Base-by-base conservation (phyloP, 495 filamentous ascomycete genomes). In the Trichoderma erinaceum region DNA sequence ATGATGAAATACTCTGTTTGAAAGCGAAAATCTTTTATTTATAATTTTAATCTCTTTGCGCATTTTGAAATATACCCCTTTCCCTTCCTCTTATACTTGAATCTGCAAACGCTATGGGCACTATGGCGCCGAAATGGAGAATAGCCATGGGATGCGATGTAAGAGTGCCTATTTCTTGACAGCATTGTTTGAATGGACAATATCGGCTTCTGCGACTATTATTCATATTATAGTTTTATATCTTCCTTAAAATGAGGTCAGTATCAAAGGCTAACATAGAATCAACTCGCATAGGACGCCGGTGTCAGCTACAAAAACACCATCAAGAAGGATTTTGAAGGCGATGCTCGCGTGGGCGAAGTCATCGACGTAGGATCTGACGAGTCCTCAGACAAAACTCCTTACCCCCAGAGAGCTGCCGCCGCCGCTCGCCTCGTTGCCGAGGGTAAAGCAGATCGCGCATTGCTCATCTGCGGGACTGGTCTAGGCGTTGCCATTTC, bases 381-480 rank as follows among this genome's bases (percentile, higher is more conserved):
- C 61, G 71, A 71, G 16, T 71, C 82, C 56, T 76, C 81, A 64
- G 90, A 94, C 83, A 92, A 91, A 76, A 94, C 90, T 12, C 89
- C 90, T 50, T 96, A 96, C 75, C 91, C 92, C 3, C 89, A 92
- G 80, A 83, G 90, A 66, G 91, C 91, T 64, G 89, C 90, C 41
- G 83, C 83, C 64, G 90, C 89, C 13, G 88, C 80, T 50, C 79
- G 88, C 73, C 83, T 90, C 25, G 87, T 93, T 69, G 82, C 80
- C 27, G 80, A 83, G 35, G 91, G 91, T 72, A 80, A 87, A 76
- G 87, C 83, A 23, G 92, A 96, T 77, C 87, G 92, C 43, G 92
- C 90, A 2, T 83, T 96, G 56, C 84, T 94, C 72, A 92, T 96
- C 81, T 96, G 92, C 79, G 91, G 92, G 13, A 96, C 92, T 5